Evolutionary conservation across 148 eudicot genomes (phyloP), one percentile per base, ranked within the genome.

Genomic region (Vaccinium macrocarpon): DNA sequence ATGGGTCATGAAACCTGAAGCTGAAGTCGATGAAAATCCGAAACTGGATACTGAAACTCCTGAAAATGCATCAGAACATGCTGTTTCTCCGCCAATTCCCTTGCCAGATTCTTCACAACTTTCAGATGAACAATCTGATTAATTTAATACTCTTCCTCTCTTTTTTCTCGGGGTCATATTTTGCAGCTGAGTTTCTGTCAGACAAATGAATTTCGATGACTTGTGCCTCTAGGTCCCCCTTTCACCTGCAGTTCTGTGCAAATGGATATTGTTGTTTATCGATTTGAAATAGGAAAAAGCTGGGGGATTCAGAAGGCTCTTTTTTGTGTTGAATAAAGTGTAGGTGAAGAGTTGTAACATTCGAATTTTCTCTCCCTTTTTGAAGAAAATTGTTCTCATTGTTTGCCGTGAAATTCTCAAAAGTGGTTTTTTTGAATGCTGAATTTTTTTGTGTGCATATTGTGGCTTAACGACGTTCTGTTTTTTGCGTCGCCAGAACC

Each of bases 61-160:
- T 46, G 83, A 50, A 27, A 86, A 82, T 59, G 78, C 85, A 18
- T 82, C 78, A 14, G 88, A 81, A 1, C 70, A 50, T 72, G 73
- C 81, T 59, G 84, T 77, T 59, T 83, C 90, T 27, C 79, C 79
- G 5, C 32, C 80, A 14, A 83, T 21, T 27, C 79, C 83, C 35
- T 72, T 61, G 35, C 68, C 81, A 52, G 78, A 84, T 15, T 82
- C 84, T 11, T 71, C 85, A n/a, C 81, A 84, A 25, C 76, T 72
- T 78, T 70, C 49, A 27, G 84, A 88, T 4, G 51, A 81, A 46
- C 82, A 68, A 61, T 85, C 86, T 49, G 87, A 85, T 75, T 88
- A 76, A 85, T 76, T 16, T 48, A 15, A 49, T 72, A 16, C n/a
- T 35, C 29, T 6, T 18, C 18, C 18, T 13, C 49, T 38, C 7